A percentile compares a stretch with the other conserved stretches of the same genome.
phyloP scores from a whole-genome alignment of 371 early-diverging fungal genomes.

The Cokeromyces recurvatus region DNA sequence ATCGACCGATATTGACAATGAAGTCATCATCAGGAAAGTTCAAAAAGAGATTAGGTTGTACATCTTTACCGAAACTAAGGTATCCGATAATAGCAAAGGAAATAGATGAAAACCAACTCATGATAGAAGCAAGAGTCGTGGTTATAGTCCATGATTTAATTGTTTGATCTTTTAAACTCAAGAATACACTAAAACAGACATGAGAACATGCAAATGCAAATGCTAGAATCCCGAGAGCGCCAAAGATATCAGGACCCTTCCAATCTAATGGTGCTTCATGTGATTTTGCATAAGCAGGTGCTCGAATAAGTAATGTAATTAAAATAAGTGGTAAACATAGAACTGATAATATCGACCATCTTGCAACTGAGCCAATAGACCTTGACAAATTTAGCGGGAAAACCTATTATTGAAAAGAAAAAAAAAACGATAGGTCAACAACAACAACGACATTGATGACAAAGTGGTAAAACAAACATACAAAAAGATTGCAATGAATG shows the following conservation, averaged over 20 bases:
- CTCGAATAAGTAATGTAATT: conserved; percentile 42
- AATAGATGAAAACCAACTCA: conserved; percentile 52
- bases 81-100: conserved; percentile 58
- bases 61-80: conserved; percentile 51
- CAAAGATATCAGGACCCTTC: conserved; percentile 47
- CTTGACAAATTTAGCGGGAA: conserved; percentile 48
- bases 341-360: conserved; percentile 52
- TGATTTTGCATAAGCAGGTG: conserved; percentile 46
- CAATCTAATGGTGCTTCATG: conserved; percentile 46
- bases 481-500: conserved; percentile 40
- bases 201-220: conserved; percentile 63
- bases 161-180: conserved; percentile 43
- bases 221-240: conserved; percentile 58
- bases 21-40: conserved; percentile 51
- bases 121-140: conserved; percentile 37
- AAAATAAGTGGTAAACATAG: conserved; percentile 50
- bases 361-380: conserved; percentile 52
- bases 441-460: no score
- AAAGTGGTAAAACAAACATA: conserved; percentile 30
- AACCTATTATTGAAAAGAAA: conserved; percentile 21
- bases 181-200: conserved; percentile 50
- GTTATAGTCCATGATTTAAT: conserved; percentile 43
- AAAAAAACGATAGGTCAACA: conserved; percentile 1
- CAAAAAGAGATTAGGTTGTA: conserved; percentile 52
- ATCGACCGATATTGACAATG: conserved; percentile 50